Evolutionary conservation across 1,284 basidiomycete species (phyloP).

Genomic region (Puccinia triticina): DNA sequence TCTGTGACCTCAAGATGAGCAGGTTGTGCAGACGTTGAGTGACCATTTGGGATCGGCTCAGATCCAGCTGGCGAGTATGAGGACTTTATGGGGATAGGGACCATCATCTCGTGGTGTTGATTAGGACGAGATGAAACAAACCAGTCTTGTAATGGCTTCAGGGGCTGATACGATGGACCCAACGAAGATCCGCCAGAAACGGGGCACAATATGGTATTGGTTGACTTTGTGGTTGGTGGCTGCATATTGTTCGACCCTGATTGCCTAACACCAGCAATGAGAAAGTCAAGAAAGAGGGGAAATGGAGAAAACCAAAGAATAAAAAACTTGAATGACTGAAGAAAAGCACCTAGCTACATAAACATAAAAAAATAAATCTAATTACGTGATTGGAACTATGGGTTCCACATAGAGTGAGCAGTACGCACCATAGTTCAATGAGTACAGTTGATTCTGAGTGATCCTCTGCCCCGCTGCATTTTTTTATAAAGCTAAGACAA

Average conservation of each 20-base stretch:
- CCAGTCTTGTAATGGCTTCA: neutral
- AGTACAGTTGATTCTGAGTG: constrained; percentile 26
- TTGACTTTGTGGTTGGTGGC: no score
- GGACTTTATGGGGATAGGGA: neutral
- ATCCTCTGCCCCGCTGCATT: constrained; percentile 32
- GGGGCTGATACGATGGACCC: neutral
- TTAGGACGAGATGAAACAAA: constrained; percentile 12
- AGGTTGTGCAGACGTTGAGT: neutral
- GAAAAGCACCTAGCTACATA: no score
- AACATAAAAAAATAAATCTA: no score
- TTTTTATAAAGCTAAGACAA: constrained; percentile 33
- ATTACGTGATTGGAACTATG: no score
- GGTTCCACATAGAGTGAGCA: no score
- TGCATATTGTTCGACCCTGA: no score
- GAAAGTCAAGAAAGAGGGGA: no score
- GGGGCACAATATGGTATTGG: neutral
- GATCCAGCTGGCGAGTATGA: neutral
- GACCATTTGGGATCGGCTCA: neutral
- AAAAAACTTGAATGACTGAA: no score
- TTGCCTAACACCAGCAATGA: no score
- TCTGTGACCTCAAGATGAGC: neutral
- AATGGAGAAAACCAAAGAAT: no score
- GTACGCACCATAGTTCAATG: constrained; percentile 17
- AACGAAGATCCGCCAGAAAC: neutral
- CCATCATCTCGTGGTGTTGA: constrained; percentile 4